Evolutionary conservation across 768 basidiomycete genomes (phyloP), one percentile per base, ranked within the genome.

Genomic region (Agaricus blazei): DNA sequence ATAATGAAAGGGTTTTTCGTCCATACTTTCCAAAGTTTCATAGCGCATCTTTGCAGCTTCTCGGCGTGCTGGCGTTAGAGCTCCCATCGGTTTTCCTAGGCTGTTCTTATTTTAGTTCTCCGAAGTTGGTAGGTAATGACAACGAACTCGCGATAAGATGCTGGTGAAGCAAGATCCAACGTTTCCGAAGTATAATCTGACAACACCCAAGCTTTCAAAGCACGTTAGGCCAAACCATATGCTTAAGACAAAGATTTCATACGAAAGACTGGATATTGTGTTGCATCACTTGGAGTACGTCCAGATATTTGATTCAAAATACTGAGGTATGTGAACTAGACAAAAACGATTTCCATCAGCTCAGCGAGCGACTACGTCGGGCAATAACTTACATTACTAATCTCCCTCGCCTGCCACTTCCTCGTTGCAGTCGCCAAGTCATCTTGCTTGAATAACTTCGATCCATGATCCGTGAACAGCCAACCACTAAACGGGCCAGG

Each of bases 181-280:
- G 67, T 75, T 8, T 80, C 68, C 0, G 93, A 95, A 0, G 77
- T 77, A 64, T 97, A 98, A 62, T 98, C 93, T 56, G 83, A 75
- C 41, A 98, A 62, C 7, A 97, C 84, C 95, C 95, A 98, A 11
- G 95, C 89, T 92, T 70, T 19, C 54, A 3, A 36, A 2, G 11
- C 2, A 34, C 24, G 28, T 31, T 15, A 54, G 36, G 9, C n/a
- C 46, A 47, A 9, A 29, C 2, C 9, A 31, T 15, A 27, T 9
- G 28, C 4, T 7, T 27, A 40, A 11, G 12, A 29, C n/a, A 9
- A 69, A 34, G 34, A 34, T 3, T 34, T 34, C 88, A 48, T 62
- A 91, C 90, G 90, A 60, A 92, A 94, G 7, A 96, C 83, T 0
- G 93, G 94, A 69, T 94, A 97, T 62, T 95, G 93, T 0, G 95